Evolutionary conservation across 345 rosid genomes (phyloP), one percentile per base, ranked within the genome.

Genomic region (Rhizophora mangle): DNA sequence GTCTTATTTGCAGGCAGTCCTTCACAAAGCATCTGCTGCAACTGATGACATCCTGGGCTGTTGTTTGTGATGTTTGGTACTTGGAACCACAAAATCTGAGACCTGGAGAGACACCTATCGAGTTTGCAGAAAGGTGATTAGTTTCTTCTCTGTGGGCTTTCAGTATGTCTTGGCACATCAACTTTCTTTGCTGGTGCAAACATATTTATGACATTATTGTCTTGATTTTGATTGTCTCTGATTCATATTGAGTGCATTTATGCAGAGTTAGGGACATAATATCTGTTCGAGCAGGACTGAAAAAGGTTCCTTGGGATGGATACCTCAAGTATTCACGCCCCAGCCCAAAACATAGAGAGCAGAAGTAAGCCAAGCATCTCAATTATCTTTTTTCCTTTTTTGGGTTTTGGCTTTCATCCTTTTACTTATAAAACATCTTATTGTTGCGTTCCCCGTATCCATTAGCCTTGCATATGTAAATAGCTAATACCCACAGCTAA

Each of bases 21-120:
- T 95, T 95, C 82, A 90, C 99, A 34, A 92, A 68, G 88, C 99
- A 95, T 84, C 87, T 95, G 74, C 84, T 92, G 79, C 99, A 86
- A 79, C 97, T 95, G 70, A 92, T 95, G 99, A 90, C 98, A 73
- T 87, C 98, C 16, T 96, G 99, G 99, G 98, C 99, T 66, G 99
- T 96, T 71, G 99, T 96, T 75, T 95, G 99, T 84, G 99, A 96
- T 52, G 97, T 96, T 39, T 96, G 99, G 98, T 96, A 90, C 77
- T 82, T 96, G 80, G 99, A 92, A 79, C 97, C 99, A 26, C 98
- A 96, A 72, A 90, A 76, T 49, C 76, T 90, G 72, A 89, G 68
- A 81, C 89, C 91, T 15, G 96, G 96, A 54, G 99, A 96, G 82
- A 90, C 98, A 24, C 71, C 90, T 39, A 92, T 96, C 53, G 98